These are phyloP conservation scores for Salix arbutifolia DNA, from an alignment of 345 rosid species.

Conservation along the genomic window DNA sequence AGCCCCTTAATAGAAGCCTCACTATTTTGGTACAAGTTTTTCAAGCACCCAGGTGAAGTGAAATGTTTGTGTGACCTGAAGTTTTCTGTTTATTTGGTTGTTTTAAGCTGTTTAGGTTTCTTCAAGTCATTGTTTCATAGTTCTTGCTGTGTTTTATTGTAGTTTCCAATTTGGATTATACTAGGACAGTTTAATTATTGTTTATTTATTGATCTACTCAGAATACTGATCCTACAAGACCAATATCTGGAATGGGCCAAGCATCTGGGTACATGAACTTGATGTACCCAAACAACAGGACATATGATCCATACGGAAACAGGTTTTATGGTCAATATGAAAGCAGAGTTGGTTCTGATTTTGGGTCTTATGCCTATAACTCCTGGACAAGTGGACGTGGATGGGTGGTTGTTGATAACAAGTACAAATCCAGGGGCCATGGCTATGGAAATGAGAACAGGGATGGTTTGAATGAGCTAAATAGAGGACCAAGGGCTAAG, in stretches of 20 bases:
- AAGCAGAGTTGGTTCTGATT: constrained; percentile 42
- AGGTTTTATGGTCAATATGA: constrained; percentile 58
- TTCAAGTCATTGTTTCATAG: background rate
- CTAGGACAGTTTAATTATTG: background rate
- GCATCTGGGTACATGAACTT: constrained; percentile 45
- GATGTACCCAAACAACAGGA: constrained; percentile 44
- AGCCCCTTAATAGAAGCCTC: background rate
- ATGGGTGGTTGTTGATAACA: constrained; percentile 56
- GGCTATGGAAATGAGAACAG: constrained; percentile 54
- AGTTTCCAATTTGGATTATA: background rate
- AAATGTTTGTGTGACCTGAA: background rate
- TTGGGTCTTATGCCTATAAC: constrained; percentile 52
- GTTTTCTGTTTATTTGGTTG: background rate
- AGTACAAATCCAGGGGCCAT: constrained; percentile 47
- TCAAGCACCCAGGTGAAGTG: background rate
- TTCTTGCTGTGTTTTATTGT: background rate
- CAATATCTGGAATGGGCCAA: constrained; percentile 38
- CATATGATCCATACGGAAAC: constrained; percentile 56
- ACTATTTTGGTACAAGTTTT: background rate
- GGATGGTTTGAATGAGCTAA: constrained; percentile 73
- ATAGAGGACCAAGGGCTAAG: constrained; percentile 68
- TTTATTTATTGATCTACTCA: constrained; percentile 11
- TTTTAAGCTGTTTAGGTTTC: background rate
- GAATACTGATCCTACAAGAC: constrained; percentile 40
- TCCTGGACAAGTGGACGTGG: constrained; percentile 57